These are phyloP conservation scores for Bipolaris cookei DNA, from an alignment of 2,329 filamentous ascomycete species.

Conservation along the genomic window DNA sequence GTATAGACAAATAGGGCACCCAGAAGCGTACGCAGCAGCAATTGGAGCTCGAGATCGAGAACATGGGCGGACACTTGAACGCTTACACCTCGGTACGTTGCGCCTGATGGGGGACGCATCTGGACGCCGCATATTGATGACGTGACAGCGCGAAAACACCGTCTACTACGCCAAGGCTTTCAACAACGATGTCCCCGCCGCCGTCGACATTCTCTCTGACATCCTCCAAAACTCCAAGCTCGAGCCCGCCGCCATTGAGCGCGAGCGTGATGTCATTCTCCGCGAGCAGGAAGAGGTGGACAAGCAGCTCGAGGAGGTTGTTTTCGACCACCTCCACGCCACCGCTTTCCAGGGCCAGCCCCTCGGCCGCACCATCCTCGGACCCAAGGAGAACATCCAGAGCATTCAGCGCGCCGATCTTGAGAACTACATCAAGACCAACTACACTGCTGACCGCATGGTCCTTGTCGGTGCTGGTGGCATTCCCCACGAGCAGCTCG, in stretches of 20 bases:
- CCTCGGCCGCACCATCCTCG: slow-evolving; percentile 95
- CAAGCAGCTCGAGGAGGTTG: slow-evolving; percentile 99
- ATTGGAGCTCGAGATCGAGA: slow-evolving; percentile 99
- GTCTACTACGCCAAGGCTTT: slow-evolving; percentile 99
- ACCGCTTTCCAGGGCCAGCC: slow-evolving; percentile 97
- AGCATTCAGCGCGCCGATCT: slow-evolving; percentile 93
- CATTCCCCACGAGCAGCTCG: slow-evolving; percentile 90
- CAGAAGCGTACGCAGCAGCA: slow-evolving; percentile 94
- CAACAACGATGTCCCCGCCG: slow-evolving; percentile 95
- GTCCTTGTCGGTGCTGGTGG: slow-evolving; percentile 95
- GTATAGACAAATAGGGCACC: slow-evolving; percentile 69
- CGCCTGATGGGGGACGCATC: background rate
- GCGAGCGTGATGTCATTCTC: slow-evolving; percentile 97
- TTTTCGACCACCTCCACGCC: slow-evolving; percentile 98
- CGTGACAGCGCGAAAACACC: slow-evolving; percentile 87
- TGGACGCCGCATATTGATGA: slow-evolving; percentile 35
- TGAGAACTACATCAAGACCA: slow-evolving; percentile 96
- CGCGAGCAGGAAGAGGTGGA: slow-evolving; percentile 99
- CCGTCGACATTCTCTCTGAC: slow-evolving; percentile 97
- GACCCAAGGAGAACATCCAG: slow-evolving; percentile 97
- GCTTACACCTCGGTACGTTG: slow-evolving; percentile 93
- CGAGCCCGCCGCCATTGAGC: slow-evolving; percentile 88
- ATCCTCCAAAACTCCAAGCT: slow-evolving; percentile 99
- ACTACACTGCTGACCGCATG: slow-evolving; percentile 99
- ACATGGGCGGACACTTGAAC: slow-evolving; percentile 99